Evolutionary conservation across 768 basidiomycete species (phyloP).

Genomic region (Boletus speciosus): DNA sequence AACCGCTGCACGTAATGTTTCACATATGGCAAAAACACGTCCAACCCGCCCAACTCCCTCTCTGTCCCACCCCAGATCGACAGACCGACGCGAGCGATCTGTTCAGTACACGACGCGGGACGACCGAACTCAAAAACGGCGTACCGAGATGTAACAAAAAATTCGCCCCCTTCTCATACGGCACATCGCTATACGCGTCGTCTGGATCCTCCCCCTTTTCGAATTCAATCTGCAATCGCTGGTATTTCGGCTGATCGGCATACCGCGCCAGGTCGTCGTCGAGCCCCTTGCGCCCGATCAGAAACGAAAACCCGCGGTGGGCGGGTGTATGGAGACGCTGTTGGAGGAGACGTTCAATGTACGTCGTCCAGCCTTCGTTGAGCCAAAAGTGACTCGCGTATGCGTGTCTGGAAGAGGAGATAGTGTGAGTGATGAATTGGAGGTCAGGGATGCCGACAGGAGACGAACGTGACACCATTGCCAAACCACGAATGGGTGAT

Average conservation of each 20-base stretch:
- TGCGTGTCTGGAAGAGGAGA: slow-evolving; percentile 46
- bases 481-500: slow-evolving; percentile 86
- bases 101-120: neutral
- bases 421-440: neutral
- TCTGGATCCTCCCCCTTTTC: slow-evolving; percentile 73
- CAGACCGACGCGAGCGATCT: neutral
- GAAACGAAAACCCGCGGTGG: slow-evolving; percentile 74
- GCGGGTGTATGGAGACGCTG: slow-evolving; percentile 67
- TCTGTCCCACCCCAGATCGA: neutral
- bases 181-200: slow-evolving; percentile 69
- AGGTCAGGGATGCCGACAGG: neutral
- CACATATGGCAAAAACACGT: slow-evolving; percentile 81
- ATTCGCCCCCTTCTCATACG: slow-evolving; percentile 89
- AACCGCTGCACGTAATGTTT: slow-evolving; percentile 80
- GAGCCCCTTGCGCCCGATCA: slow-evolving; percentile 72
- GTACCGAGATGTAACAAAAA: slow-evolving; percentile 79
- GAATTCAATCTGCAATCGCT: slow-evolving; percentile 73
- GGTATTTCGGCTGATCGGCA: slow-evolving; percentile 59
- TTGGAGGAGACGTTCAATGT: slow-evolving; percentile 80
- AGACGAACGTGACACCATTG: slow-evolving; percentile 71
- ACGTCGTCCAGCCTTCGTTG: slow-evolving; percentile 94
- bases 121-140: slow-evolving; percentile 8
- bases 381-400: slow-evolving; percentile 82
- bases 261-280: slow-evolving; percentile 64
- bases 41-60: slow-evolving; percentile 25